phyloP scores from a whole-genome alignment of 2,329 filamentous ascomycete species.

The Penicillium sp. region DNA sequence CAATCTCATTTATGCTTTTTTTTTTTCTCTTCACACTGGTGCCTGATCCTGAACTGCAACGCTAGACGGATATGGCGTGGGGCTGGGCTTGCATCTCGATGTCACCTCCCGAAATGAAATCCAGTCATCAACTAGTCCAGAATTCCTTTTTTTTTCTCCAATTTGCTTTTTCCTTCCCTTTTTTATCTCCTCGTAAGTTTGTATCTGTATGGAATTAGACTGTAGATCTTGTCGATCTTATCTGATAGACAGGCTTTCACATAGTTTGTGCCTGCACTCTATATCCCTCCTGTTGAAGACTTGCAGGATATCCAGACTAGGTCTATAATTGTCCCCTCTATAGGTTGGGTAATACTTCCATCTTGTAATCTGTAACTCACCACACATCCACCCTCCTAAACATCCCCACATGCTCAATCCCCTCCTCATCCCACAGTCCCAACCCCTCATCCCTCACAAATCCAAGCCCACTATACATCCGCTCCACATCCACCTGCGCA shows the following conservation, averaged over 20 bases:
- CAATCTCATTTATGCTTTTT: constrained; percentile 31
- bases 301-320: constrained; percentile 7
- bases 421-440: constrained; percentile 82
- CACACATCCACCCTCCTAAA: constrained; percentile 56
- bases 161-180: neutral
- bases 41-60: constrained; percentile 19
- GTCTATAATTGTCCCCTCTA: constrained; percentile 10
- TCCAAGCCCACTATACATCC: constrained; percentile 72
- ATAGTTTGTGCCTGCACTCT: neutral
- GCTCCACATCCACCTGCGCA: constrained; percentile 71
- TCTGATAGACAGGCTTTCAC: neutral
- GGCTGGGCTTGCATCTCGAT: constrained; percentile 13
- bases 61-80: constrained; percentile 18
- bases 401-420: constrained; percentile 86
- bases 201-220: neutral
- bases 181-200: neutral
- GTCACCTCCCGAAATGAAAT: constrained; percentile 8
- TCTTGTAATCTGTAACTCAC: neutral
- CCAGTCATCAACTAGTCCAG: neutral
- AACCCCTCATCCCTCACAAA: constrained; percentile 75
- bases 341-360: too few species aligned
- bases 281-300: neutral
- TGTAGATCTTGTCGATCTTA: neutral
- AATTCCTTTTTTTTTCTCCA: neutral
- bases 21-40: constrained; percentile 19